phyloP scores from a whole-genome alignment of 1,139 yeast genomes.

The Meyerozyma sp. region DNA sequence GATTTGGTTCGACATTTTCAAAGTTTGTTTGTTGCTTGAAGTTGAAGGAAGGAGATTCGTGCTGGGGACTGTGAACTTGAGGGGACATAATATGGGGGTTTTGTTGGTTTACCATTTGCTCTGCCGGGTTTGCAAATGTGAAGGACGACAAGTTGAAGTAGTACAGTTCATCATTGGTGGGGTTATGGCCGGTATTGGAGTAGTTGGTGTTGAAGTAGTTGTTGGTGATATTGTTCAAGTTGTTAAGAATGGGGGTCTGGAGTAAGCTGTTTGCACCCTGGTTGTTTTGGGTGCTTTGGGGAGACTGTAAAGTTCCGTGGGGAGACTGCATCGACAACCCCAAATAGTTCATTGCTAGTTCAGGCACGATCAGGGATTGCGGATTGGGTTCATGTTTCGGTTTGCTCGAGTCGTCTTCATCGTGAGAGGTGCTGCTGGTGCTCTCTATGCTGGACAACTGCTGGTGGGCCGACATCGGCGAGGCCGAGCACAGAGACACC shows the following conservation, averaged over 20 bases:
- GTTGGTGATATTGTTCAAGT: conserved; percentile 29
- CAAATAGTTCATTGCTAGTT: neutral
- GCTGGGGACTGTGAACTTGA: neutral
- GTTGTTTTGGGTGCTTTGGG: neutral
- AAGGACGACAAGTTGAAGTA: conserved; percentile 34
- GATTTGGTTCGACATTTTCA: neutral
- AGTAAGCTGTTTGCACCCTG: conserved; percentile 5
- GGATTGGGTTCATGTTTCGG: neutral
- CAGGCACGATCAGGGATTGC: neutral
- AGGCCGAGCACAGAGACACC: neutral
- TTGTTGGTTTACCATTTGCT: neutral
- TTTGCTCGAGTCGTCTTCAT: neutral
- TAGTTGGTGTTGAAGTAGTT: conserved; percentile 28
- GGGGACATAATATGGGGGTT: neutral
- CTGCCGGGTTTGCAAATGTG: conserved; percentile 18
- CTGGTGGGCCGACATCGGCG: neutral
- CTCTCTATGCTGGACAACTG: neutral
- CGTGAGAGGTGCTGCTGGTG: neutral
- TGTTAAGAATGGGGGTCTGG: conserved; percentile 30
- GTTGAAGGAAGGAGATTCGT: neutral
- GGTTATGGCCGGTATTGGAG: conserved; percentile 7
- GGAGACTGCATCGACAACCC: neutral
- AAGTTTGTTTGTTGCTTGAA: neutral
- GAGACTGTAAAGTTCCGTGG: neutral
- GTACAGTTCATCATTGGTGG: conserved; percentile 20